Evolutionary conservation across 345 rosid species (phyloP).

Genomic region (Populus davidiana): DNA sequence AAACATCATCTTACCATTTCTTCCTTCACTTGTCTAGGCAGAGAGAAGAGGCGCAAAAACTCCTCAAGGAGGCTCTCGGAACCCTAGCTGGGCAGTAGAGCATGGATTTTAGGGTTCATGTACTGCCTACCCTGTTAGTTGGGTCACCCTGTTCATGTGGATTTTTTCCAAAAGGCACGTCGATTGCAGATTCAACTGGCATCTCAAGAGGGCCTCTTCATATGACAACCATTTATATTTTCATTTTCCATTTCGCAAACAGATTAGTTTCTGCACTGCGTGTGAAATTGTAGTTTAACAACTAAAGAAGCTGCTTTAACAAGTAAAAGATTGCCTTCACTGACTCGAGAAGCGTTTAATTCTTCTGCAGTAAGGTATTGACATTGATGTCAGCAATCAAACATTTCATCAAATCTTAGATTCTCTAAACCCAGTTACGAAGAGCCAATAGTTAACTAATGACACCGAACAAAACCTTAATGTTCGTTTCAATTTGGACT

Average conservation of each 20-base stretch:
- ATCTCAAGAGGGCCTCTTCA: neutral
- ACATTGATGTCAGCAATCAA: neutral
- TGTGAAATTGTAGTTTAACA: neutral
- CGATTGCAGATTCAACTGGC: neutral
- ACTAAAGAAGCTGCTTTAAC: neutral
- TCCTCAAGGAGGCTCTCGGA: constrained; percentile 69
- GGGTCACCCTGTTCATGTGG: neutral
- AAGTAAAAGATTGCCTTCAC: neutral
- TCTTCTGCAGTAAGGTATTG: neutral
- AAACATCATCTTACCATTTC: neutral
- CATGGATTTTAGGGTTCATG: neutral
- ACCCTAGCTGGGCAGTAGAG: constrained; percentile 54
- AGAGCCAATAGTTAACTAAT: neutral
- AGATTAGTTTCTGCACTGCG: neutral
- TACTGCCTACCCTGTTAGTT: neutral
- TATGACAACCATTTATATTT: neutral
- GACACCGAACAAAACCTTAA: neutral
- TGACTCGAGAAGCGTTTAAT: neutral
- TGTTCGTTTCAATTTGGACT: neutral
- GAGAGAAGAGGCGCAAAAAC: constrained; percentile 76
- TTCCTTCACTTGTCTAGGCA: constrained; percentile 44
- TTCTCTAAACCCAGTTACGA: neutral
- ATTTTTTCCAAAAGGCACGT: neutral
- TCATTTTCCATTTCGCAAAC: neutral
- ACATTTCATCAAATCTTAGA: neutral